Base-by-base conservation (phyloP, 106 monocot species). In the Triglochin maritima region DNA sequence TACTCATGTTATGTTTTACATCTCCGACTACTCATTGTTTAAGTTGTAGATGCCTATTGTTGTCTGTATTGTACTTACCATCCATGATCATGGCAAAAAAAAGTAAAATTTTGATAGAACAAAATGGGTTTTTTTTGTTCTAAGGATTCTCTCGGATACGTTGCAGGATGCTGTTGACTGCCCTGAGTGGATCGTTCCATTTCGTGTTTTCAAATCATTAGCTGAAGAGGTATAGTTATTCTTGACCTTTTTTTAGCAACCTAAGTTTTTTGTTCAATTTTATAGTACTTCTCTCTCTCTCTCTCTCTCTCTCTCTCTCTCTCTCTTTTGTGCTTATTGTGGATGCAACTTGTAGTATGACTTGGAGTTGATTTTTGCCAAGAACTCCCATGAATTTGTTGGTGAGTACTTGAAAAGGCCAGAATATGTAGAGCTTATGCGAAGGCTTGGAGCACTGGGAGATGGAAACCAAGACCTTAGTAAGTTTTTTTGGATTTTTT, bases 111-210 rank as follows among this genome's bases (percentile, higher is more conserved):
- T 29, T 29, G 29, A 29, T 29, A 29, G 29, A 29, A 0, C 29
- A 29, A 29, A 29, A 29, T 29, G 29, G 0, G 0, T 29, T 29
- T 29, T 29, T 29, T 29, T 29, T 29, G 29, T n/a, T n/a, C n/a
- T n/a, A n/a, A n/a, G n/a, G n/a, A n/a, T n/a, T n/a, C n/a, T n/a
- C n/a, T n/a, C n/a, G n/a, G n/a, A n/a, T 47, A 13, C 63, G 5
- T 65, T 76, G 67, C 84, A 96, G 90, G 96, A 91, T 86, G 91
- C 91, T 70, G 91, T 96, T 66, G 96, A 91, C 74, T 95, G 95
- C 52, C 96, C 96, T n/a, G 96, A 96, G 78, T 96, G 96, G 96
- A 86, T 96, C 64, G 96, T 96, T 46, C 91, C 96, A 9, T 96
- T 96, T 49, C 57, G 82, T 74, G 69, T 84, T 56, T 96, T 96